phyloP scores from a whole-genome alignment of 73 alveolate species.

The Diophrys appendiculata region DNA sequence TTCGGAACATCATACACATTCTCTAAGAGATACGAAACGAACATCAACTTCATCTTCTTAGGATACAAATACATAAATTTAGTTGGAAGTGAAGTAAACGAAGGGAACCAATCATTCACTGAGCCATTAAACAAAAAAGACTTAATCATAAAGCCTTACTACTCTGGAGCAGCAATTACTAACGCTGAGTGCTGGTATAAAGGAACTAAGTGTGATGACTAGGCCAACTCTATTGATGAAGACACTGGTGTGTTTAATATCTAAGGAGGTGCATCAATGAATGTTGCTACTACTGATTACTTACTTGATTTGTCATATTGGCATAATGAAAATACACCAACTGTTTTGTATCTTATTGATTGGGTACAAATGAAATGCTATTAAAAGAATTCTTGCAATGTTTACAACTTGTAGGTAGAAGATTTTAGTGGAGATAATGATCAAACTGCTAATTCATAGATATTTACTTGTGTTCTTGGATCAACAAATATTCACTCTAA shows the following conservation, averaged over 20 bases:
- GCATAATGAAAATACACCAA: neutral
- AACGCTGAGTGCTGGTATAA: neutral
- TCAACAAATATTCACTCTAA: neutral
- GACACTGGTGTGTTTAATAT: neutral
- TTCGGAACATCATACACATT: neutral
- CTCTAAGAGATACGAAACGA: neutral
- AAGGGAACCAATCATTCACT: neutral
- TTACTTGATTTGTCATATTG: neutral
- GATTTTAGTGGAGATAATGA: neutral
- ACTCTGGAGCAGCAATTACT: neutral
- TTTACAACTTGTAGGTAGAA: neutral
- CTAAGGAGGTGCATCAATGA: neutral
- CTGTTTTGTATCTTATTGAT: neutral
- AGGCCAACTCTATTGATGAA: conserved; percentile 1
- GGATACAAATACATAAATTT: neutral
- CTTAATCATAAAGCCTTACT: neutral
- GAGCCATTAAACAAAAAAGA: neutral
- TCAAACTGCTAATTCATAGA: neutral
- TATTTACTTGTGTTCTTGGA: neutral
- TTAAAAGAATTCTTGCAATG: neutral
- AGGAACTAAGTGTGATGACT: neutral
- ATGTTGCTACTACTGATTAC: neutral
- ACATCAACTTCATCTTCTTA: neutral
- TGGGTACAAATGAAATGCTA: neutral
- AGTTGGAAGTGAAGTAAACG: neutral